phyloP scores from a whole-genome alignment of 1,284 basidiomycete species.

The Pseudozyma tsukubaensis region DNA sequence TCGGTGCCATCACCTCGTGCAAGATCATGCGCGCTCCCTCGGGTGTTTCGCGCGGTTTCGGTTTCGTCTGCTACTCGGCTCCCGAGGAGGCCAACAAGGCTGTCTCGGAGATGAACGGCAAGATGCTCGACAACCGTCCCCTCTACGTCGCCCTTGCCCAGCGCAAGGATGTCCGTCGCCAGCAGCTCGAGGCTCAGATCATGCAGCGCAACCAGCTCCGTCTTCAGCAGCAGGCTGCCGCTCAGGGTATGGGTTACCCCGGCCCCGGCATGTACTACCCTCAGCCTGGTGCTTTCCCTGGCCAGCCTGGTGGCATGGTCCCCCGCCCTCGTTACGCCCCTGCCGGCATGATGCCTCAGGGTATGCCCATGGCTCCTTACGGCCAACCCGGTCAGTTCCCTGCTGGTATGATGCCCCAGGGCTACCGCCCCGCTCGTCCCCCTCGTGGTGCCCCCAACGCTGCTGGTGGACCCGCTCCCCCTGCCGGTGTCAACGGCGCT shows the following conservation, averaged over 20 bases:
- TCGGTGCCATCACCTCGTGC: slow-evolving; percentile 96
- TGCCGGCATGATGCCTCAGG: slow-evolving; percentile 68
- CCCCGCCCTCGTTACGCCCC: slow-evolving; percentile 67
- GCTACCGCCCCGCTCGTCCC: slow-evolving; percentile 63
- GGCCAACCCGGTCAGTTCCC: slow-evolving; percentile 67
- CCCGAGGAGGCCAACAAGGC: slow-evolving; percentile 99
- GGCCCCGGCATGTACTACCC: slow-evolving; percentile 68
- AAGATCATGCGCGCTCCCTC: slow-evolving; percentile 95
- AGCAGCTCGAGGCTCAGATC: slow-evolving; percentile 94
- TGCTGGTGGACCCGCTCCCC: slow-evolving; percentile 50
- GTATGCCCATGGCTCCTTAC: slow-evolving; percentile 66
- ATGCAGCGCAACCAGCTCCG: slow-evolving; percentile 69
- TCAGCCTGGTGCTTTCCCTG: slow-evolving; percentile 65
- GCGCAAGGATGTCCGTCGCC: slow-evolving; percentile 96
- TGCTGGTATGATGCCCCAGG: slow-evolving; percentile 64
- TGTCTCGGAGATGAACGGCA: slow-evolving; percentile 99
- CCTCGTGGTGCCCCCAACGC: slow-evolving; percentile 61
- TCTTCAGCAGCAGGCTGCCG: slow-evolving; percentile 68
- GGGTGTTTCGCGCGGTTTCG: slow-evolving; percentile 90
- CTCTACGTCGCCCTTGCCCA: slow-evolving; percentile 99
- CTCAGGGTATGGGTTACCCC: slow-evolving; percentile 66
- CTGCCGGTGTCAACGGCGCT: slow-evolving; percentile 57
- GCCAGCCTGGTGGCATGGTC: slow-evolving; percentile 65
- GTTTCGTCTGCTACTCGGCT: slow-evolving; percentile 98
- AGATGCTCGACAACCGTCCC: slow-evolving; percentile 99